Base-by-base conservation (phyloP, 2,329 filamentous ascomycete species). In the Blumeria hordei region DNA sequence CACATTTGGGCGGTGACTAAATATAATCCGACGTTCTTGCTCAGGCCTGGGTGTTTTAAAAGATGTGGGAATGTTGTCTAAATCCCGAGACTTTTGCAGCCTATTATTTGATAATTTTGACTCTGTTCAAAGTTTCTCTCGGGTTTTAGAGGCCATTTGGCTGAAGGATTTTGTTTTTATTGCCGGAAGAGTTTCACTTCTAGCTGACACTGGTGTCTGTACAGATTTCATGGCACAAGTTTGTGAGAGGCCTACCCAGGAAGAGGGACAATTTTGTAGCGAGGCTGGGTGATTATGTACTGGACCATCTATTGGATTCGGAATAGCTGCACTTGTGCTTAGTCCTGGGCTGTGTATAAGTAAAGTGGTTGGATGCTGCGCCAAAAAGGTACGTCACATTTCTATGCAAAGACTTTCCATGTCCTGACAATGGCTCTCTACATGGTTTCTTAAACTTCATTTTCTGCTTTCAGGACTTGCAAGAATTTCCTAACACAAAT, bases 181-280 rank as follows among this genome's bases (percentile, higher is more conserved):
- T 41, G n/a, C n/a, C n/a, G n/a, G 50, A 37, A 35, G 55, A 39
- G 47, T 55, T 49, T 11, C 44, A 45, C 39, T 16, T 45, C 37
- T 56, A 18, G 36, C 36, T 39, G 36, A n/a, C n/a, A n/a, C n/a
- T n/a, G n/a, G n/a, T n/a, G n/a, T n/a, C n/a, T n/a, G n/a, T n/a
- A n/a, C n/a, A n/a, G n/a, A n/a, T n/a, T n/a, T n/a, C n/a, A n/a
- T n/a, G n/a, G n/a, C n/a, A n/a, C n/a, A n/a, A n/a, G n/a, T n/a
- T n/a, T n/a, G n/a, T n/a, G n/a, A n/a, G n/a, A n/a, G n/a, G n/a
- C n/a, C n/a, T n/a, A n/a, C n/a, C n/a, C n/a, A n/a, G n/a, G n/a
- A n/a, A n/a, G n/a, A n/a, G n/a, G 36, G 36, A 39, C 36, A 14
- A 14, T 39, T 8, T 14, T 8, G n/a, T n/a, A 14, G 36, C 14